Base-by-base conservation (phyloP, 2,329 filamentous ascomycete genomes). In the Leptographium procerum region DNA sequence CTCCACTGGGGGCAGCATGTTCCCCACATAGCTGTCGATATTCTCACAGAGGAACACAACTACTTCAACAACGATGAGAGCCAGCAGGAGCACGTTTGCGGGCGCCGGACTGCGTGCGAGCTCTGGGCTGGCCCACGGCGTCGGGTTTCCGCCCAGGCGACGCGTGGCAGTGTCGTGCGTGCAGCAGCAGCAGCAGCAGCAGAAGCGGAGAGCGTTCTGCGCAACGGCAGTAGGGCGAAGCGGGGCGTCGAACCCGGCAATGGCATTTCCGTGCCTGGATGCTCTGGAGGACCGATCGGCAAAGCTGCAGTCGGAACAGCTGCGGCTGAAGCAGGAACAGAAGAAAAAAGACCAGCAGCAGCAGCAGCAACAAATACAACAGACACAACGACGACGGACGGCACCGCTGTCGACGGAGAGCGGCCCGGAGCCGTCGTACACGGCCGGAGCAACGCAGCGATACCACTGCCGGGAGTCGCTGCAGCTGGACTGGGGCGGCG, bases 351-450 rank as follows among this genome's bases (percentile, higher is more conserved):
- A 16, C 16, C 29, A 33, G 36, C 58, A 56, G 47, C 48, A 45
- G 31, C 7, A 52, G n/a, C 34, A 6, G n/a, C 33, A 56, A 14
- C 43, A 29, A n/a, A 9, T 9, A 47, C 45, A 33, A 47, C 29
- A 56, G 9, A 19, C 2, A 26, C 13, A 13, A 14, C 19, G 28
- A 16, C 55, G 19, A 5, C 47, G 34, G 47, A n/a, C 29, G 7
- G 5, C 26, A 76, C 2, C 8, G 13, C 26, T 77, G 58, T 88
- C 87, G 43, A 77, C 86, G 53, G 81, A 83, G 19, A 85, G 84
- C 52, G 92, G 92, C 0, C 92, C 92, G 1, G 94, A 99, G 69
- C 94, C 94, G 0, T 90, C 90, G 1, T 99, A 99, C 72, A 96
- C 92, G 0, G 87, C 88, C 52, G 94, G 94, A 59, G 84, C 83